These are phyloP conservation scores for Ampelocalamus luodianensis DNA, from an alignment of 176 grass and related monocot species.

Conservation along the genomic window DNA sequence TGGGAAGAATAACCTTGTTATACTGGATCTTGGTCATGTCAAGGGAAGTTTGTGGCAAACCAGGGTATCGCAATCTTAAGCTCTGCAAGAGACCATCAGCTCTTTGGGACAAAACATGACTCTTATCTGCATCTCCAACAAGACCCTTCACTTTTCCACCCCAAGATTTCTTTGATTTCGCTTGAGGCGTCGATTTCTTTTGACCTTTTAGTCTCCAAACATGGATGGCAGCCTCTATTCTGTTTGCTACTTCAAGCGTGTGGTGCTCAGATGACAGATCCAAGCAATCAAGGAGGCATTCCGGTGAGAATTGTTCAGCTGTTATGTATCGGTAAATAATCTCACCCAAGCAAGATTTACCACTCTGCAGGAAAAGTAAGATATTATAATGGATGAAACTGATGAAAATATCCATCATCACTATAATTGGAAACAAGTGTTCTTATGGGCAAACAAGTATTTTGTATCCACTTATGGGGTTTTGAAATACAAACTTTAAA, in stretches of 20 bases:
- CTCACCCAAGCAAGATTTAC: constrained; percentile 90
- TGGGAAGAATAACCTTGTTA: constrained; percentile 76
- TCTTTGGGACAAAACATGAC: constrained; percentile 66
- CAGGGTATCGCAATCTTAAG: constrained; percentile 82
- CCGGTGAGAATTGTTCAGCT: constrained; percentile 91
- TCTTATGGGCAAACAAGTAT: constrained; percentile 8
- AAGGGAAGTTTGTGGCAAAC: constrained; percentile 80
- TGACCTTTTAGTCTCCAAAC: constrained; percentile 88
- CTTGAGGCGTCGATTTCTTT: constrained; percentile 58
- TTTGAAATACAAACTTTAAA: too few species aligned
- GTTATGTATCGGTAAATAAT: constrained; percentile 94
- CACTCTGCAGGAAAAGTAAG: constrained; percentile 64
- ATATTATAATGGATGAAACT: constrained; percentile 11
- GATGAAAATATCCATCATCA: not conserved
- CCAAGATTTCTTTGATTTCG: constrained; percentile 85
- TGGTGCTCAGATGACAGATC: constrained; percentile 96
- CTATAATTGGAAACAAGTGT: not conserved
- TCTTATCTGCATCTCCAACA: constrained; percentile 67
- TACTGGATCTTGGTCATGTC: constrained; percentile 99
- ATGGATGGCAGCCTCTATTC: constrained; percentile 91
- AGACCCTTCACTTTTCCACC: constrained; percentile 91
- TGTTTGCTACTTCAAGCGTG: constrained; percentile 87
- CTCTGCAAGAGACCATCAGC: constrained; percentile 87
- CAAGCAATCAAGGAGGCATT: constrained; percentile 90
- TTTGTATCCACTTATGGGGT: too few species aligned